Evolutionary conservation across 805 yeast species (phyloP), one percentile per base, ranked within the genome.

Genomic region (Pichia thaimueangensis): DNA sequence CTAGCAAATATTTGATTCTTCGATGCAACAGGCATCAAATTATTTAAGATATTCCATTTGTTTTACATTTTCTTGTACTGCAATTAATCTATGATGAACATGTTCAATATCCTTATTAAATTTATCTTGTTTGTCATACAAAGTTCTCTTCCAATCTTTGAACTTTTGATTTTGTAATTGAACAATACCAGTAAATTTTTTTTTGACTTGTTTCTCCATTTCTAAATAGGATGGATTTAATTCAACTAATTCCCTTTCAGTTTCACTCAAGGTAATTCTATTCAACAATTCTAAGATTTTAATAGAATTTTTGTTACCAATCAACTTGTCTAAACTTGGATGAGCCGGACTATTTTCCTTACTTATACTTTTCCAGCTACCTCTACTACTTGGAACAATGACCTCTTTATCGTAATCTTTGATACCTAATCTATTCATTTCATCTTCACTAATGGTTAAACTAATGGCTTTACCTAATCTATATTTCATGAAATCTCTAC

Each of bases 91-190:
- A 13, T 52, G 51, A 47, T 71, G 72, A 37, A 65, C 47, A 10
- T 49, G 54, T 42, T 73, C 78, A 44, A 82, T 70, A 42, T 75
- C 82, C 34, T 64, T 58, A 50, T 81, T 81, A 48, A 76, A 71
- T 41, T 59, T 58, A n/a, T 63, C 65, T 58, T 82, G 88, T 53
- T 74, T 74, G 16, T 65, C 67, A 38, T 73, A 66, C 37, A 83
- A 62, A 0, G 74, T 74, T 42, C 59, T 61, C 53, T 78, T 78
- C 86, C 86, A 80, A 25, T 72, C 77, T 53, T 73, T 74, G 49
- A 81, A 80, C 47, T 74, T 71, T 36, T 56, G 62, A 47, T 80
- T 86, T 54, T 82, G 82, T 4, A 53, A 42, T 12, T 60, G 55
- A 32, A 76, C 70, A 20, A 68, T 55, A 16, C 64, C 70, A 19